Conservation (phyloP, 2,329 filamentous ascomycete genomes). For the Acrocalymma vagum region DNA sequence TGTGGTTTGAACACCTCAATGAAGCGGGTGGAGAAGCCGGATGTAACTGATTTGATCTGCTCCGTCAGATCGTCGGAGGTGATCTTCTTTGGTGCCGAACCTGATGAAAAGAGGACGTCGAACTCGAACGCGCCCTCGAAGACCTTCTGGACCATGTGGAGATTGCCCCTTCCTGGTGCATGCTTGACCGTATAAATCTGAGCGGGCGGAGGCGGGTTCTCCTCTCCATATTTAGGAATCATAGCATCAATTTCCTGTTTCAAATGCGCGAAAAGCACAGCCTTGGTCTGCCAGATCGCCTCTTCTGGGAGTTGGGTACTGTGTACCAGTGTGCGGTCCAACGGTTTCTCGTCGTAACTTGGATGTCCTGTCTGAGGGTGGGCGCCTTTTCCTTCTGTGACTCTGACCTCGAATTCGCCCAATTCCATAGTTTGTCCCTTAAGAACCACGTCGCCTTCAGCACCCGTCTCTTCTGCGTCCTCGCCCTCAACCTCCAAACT, state of each 20-base stretch:
- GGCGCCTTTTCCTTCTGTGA: conserved; percentile 76
- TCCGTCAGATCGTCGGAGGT: conserved; percentile 72
- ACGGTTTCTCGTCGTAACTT: conserved; percentile 72
- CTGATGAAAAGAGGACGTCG: conserved; percentile 88
- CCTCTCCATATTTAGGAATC: conserved; percentile 64
- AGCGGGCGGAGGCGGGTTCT: conserved; percentile 79
- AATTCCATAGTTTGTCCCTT: conserved; percentile 75
- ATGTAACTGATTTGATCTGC: conserved; percentile 71
- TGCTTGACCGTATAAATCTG: conserved; percentile 84
- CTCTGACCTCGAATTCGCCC: conserved; percentile 79
- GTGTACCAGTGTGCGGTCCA: conserved; percentile 78
- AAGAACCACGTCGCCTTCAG: conserved; percentile 71
- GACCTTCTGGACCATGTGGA: conserved; percentile 89
- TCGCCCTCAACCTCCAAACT: conserved; percentile 69
- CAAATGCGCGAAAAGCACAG: conserved; percentile 68
- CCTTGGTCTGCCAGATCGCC: conserved; percentile 84
- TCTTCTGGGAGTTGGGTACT: conserved; percentile 74
- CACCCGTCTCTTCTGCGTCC: conserved; percentile 53
- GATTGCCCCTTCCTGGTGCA: conserved; percentile 74
- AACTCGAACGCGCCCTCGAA: conserved; percentile 92
- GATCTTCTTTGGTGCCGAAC: conserved; percentile 65
- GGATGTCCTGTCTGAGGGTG: conserved; percentile 67
- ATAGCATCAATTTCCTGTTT: conserved; percentile 70
- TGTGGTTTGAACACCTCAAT: conserved; percentile 75
- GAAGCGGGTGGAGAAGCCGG: conserved; percentile 79